Evolutionary conservation across 768 basidiomycete genomes (phyloP), one percentile per base, ranked within the genome.

Genomic region (Serendipita indica): DNA sequence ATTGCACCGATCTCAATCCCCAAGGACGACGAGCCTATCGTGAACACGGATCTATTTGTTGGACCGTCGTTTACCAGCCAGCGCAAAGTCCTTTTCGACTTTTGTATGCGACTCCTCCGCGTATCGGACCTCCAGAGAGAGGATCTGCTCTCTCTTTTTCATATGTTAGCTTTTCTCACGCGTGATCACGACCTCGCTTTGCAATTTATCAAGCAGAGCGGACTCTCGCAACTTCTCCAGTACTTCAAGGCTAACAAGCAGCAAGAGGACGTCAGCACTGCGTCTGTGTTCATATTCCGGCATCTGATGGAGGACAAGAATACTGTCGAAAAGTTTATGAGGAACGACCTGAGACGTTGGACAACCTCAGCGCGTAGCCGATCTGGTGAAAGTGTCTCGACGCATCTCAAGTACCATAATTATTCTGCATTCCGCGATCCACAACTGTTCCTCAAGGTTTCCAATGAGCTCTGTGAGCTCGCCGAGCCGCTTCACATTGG

Each of bases 201-300:
- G 56, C 75, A 81, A 60, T 84, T 97, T 65, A 77, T 87, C 63
- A 76, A 80, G 56, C 73, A 74, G 12, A 79, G 81, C 56, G 90
- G 86, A 0, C 69, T 91, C 13, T 60, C 69, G 0, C 67, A 75
- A 18, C 73, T 96, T 18, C 82, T 94, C 71, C 74, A 77, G 58
- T 79, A 83, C 30, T 74, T 92, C 63, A 63, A 79, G 79, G 63
- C 71, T 74, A 16, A 72, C 75, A 82, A 14, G 79, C 82, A 6
- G 62, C 70, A 2, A 67, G 67, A 22, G 65, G 68, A 7, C 69
- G 74, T 28, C 83, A 85, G 18, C 84, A 83, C 62, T 89, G 89
- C 45, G 82, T 86, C 0, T 89, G 91, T 68, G 79, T 91, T 85
- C 65, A 86, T 97, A 61, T 74, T 97, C n/a, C 84, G 96, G 4